Evolutionary conservation across 192 early-diverging fungal genomes (phyloP), one percentile per base, ranked within the genome.

Genomic region (Phycomyces blakesleeanus): DNA sequence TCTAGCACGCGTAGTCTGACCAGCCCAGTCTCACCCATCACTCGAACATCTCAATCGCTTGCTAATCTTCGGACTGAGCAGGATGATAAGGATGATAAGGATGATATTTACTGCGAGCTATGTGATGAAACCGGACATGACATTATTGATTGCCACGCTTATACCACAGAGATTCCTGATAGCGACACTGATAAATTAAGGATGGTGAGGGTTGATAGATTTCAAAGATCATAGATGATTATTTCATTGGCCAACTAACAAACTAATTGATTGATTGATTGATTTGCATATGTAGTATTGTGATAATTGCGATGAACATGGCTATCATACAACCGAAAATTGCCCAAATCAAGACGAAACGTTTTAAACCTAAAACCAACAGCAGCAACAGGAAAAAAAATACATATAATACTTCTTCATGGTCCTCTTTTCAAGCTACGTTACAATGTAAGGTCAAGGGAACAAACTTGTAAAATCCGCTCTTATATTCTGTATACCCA

Each of bases 301-400:
- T 63, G 89, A 89, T 44, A 87, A 91, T 73, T 91, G 89, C 69
- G 89, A 91, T 61, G 77, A 75, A 29, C 83, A 82, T 78, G 81
- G 72, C 16, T 71, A 61, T 11, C 89, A 91, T 54, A 78, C 75
- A 61, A 91, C 89, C 0, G 82, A 86, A 20, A 78, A 85, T 41
- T 91, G 89, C 64, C 89, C 88, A 11, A 83, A 89, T 63, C 80
- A 79, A 66, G 82, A 88, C 54, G 87, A 86, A 69, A 86, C 83
- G 40, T 88, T 86, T 67, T 88, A 80, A 63, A 55, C 8, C 22
- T n/a, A n/a, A n/a, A n/a, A n/a, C n/a, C n/a, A n/a, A n/a, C n/a
- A n/a, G n/a, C n/a, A n/a, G n/a, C n/a, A n/a, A n/a, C n/a, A n/a
- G n/a, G n/a, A n/a, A n/a, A 27, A 5, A 20, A 55, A 18, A 27